Percentiles rank a stretch among this genome's conserved stretches.
phyloP scores from a whole-genome alignment of 192 early-diverging fungal species.

The Lunasporangiospora selenospora region DNA sequence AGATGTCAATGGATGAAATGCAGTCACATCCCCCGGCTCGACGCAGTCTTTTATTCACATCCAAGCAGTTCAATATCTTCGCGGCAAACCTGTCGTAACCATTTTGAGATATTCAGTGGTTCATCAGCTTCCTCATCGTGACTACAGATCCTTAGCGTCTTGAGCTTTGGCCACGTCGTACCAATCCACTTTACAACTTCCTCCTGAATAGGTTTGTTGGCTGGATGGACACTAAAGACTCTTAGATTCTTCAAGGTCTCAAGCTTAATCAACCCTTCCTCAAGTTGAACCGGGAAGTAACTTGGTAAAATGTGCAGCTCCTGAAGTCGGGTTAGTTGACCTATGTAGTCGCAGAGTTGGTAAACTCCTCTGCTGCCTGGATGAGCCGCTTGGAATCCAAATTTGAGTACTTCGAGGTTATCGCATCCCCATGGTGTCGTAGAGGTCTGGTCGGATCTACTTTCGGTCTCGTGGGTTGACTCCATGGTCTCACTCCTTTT shows the following conservation, averaged over 20 bases:
- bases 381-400: slow-evolving; percentile 2
- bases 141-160: neutral
- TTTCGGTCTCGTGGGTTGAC: neutral
- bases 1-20: too few relatives aligned
- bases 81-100: too few relatives aligned
- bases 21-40: too few relatives aligned
- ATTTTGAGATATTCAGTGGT: too few relatives aligned
- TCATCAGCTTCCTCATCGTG: too few relatives aligned
- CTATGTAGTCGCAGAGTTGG: neutral
- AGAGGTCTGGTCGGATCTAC: neutral
- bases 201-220: neutral
- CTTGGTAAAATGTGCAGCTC: slow-evolving; percentile 12
- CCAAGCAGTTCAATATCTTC: too few relatives aligned
- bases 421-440: slow-evolving; percentile 2
- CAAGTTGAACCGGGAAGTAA: slow-evolving; percentile 2
- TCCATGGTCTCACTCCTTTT: too few relatives aligned
- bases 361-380: neutral
- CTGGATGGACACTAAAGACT: slow-evolving; percentile 3
- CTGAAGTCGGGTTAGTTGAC: neutral
- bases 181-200: slow-evolving; percentile 20
- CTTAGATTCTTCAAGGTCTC: neutral
- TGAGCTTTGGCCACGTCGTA: slow-evolving; percentile 1
- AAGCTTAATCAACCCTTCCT: slow-evolving; percentile 2
- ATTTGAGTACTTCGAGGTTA: neutral
- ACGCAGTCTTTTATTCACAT: too few relatives aligned